A percentile compares a stretch with the other conserved stretches of the same genome.
Evolutionary conservation across 2,329 filamentous ascomycete species (phyloP).

Genomic region (Penicillium sp.): DNA sequence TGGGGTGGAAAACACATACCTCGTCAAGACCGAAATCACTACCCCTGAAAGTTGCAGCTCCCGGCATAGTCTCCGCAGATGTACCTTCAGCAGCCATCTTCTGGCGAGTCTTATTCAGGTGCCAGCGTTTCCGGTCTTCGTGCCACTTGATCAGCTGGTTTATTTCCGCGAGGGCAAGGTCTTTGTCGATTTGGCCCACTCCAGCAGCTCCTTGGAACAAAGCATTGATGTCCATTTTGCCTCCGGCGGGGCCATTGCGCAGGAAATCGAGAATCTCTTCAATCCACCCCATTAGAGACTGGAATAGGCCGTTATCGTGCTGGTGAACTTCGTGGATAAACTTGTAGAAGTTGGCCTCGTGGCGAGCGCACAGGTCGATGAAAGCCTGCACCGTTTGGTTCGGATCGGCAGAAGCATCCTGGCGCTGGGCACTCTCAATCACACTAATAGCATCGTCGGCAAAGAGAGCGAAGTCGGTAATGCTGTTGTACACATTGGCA

Average conservation of each 20-base stretch:
- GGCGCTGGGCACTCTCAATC: constrained; percentile 57
- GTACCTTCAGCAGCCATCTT: constrained; percentile 89
- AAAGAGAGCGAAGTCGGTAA: constrained; percentile 90
- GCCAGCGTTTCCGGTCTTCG: constrained; percentile 92
- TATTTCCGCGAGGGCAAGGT: constrained; percentile 68
- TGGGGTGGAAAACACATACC: constrained; percentile 36
- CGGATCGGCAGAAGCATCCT: constrained; percentile 84
- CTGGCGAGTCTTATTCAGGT: constrained; percentile 91
- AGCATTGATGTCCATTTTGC: constrained; percentile 87
- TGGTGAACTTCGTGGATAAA: constrained; percentile 97
- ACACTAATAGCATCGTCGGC: constrained; percentile 86
- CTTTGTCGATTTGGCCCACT: constrained; percentile 59
- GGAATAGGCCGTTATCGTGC: constrained; percentile 93
- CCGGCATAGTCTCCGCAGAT: constrained; percentile 44
- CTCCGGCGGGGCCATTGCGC: constrained; percentile 70
- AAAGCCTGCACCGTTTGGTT: constrained; percentile 98
- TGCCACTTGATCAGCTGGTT: constrained; percentile 86
- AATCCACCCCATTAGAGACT: constrained; percentile 92
- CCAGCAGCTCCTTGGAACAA: constrained; percentile 73
- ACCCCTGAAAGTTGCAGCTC: constrained; percentile 56
- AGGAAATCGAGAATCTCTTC: constrained; percentile 92
- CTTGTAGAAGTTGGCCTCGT: constrained; percentile 97
- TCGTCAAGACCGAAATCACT: constrained; percentile 84
- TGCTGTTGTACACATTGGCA: constrained; percentile 92
- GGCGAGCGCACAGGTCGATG: constrained; percentile 88